A percentile compares a stretch with the other conserved stretches of the same genome.
These are phyloP conservation scores for Leonotis leonurus DNA, from an alignment of 257 asterid genomes.

Conservation along the genomic window DNA sequence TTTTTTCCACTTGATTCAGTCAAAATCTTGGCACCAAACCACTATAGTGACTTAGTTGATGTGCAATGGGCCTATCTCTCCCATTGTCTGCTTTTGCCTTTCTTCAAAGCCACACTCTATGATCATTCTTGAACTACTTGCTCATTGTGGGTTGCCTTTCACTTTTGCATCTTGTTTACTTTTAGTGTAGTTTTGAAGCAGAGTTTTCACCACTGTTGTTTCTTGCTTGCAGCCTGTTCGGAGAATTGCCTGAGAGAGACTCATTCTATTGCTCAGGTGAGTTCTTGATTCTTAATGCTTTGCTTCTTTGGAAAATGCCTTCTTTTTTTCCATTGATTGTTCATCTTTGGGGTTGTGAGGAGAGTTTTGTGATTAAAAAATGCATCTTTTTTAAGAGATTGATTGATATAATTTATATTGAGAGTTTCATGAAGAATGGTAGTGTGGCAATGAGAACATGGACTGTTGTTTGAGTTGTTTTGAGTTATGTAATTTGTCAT, in stretches of 20 bases:
- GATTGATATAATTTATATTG: constrained; percentile 12
- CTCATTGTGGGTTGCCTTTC: constrained; percentile 23
- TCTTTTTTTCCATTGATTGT: neutral
- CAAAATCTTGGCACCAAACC: constrained; percentile 43
- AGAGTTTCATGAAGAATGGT: constrained; percentile 17
- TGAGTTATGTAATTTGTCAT: constrained; percentile 15
- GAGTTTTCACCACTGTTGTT: constrained; percentile 7
- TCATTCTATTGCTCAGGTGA: constrained; percentile 18
- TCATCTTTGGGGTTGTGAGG: neutral
- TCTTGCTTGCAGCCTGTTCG: constrained; percentile 14
- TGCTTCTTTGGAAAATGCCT: neutral
- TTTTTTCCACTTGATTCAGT: constrained; percentile 27
- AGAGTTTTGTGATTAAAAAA: neutral
- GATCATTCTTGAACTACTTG: constrained; percentile 29
- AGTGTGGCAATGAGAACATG: constrained; percentile 14
- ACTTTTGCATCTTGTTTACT: constrained; percentile 11
- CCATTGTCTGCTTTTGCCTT: constrained; percentile 24
- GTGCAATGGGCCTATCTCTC: constrained; percentile 22
- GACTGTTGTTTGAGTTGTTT: constrained; percentile 16
- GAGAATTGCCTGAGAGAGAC: constrained; percentile 22
- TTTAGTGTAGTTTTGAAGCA: neutral
- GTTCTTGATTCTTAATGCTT: constrained; percentile 17
- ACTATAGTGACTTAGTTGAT: constrained; percentile 14
- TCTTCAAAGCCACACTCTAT: constrained; percentile 30
- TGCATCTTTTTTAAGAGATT: constrained; percentile 1